phyloP scores from a whole-genome alignment of 139 green algal genomes.

The Auxenochlorella pyrenoidosa region DNA sequence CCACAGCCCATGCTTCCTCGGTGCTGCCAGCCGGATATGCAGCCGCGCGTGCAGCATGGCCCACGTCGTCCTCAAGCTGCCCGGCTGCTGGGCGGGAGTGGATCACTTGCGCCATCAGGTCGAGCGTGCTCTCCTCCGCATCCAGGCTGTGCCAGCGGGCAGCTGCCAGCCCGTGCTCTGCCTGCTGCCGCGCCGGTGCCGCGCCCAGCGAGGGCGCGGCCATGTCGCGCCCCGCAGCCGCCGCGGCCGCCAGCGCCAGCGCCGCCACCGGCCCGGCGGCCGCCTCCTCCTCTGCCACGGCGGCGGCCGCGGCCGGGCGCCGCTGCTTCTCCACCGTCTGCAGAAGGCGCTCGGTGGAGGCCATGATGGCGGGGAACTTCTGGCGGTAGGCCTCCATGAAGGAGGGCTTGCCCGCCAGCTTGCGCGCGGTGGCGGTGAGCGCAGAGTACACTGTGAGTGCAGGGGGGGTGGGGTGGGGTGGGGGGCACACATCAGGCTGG shows the following conservation, averaged over 20 bases:
- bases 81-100: not conserved
- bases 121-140: conserved; percentile 46
- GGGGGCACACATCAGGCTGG: too few species aligned
- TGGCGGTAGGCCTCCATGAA: conserved; percentile 38
- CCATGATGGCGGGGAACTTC: conserved; percentile 32
- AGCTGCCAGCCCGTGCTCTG: not conserved
- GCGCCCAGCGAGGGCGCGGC: too few species aligned
- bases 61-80: not conserved
- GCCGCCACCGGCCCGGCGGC: conserved; percentile 4
- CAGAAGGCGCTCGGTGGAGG: conserved; percentile 33
- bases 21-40: not conserved
- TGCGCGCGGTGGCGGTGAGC: conserved; percentile 27
- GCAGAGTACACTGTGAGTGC: conserved; percentile 18
- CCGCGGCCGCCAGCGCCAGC: not conserved
- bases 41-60: not conserved
- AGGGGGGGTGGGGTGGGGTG: not conserved
- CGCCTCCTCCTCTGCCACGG: not conserved
- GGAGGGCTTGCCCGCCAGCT: conserved; percentile 31
- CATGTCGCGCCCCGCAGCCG: not conserved
- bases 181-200: not conserved
- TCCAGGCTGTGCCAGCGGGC: not conserved
- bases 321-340: conserved; percentile 36
- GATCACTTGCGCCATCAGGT: conserved; percentile 44
- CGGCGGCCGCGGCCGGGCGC: not conserved
- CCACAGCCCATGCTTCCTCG: not conserved